phyloP scores from a whole-genome alignment of 202 grass and related monocot genomes.

The Dendrocalamus latiflorus region DNA sequence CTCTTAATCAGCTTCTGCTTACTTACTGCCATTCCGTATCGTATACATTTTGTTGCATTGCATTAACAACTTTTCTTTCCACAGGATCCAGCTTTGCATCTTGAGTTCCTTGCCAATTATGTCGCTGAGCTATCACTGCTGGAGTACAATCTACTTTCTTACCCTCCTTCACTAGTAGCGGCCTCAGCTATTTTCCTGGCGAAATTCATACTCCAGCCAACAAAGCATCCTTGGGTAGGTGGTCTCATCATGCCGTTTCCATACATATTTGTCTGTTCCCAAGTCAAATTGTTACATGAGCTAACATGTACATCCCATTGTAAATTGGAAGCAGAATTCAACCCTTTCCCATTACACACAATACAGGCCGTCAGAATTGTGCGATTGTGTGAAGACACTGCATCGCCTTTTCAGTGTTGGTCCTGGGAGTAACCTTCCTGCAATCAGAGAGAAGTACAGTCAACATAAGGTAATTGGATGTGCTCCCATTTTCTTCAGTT shows the following conservation, averaged over 20 bases:
- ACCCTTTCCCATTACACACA: constrained; percentile 78
- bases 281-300: background rate
- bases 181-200: constrained; percentile 81
- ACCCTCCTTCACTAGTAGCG: constrained; percentile 76
- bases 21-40: background rate
- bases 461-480: constrained; percentile 83
- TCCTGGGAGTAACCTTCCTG: constrained; percentile 76
- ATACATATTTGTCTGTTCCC: background rate
- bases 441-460: constrained; percentile 95
- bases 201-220: constrained; percentile 81
- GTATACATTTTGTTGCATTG: background rate
- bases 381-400: constrained; percentile 58
- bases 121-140: constrained; percentile 81
- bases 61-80: constrained; percentile 23
- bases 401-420: constrained; percentile 61
- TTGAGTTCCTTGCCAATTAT: constrained; percentile 88
- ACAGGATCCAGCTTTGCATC: constrained; percentile 67
- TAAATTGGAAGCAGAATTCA: constrained; percentile 57
- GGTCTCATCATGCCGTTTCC: background rate
- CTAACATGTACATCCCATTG: constrained; percentile 27
- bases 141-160: constrained; percentile 79
- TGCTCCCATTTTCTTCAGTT: background rate
- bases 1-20: constrained; percentile 7
- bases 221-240: constrained; percentile 76
- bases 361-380: constrained; percentile 71